phyloP scores from a whole-genome alignment of 108 stramenopile genomes.

The Nitzschia sp. region DNA sequence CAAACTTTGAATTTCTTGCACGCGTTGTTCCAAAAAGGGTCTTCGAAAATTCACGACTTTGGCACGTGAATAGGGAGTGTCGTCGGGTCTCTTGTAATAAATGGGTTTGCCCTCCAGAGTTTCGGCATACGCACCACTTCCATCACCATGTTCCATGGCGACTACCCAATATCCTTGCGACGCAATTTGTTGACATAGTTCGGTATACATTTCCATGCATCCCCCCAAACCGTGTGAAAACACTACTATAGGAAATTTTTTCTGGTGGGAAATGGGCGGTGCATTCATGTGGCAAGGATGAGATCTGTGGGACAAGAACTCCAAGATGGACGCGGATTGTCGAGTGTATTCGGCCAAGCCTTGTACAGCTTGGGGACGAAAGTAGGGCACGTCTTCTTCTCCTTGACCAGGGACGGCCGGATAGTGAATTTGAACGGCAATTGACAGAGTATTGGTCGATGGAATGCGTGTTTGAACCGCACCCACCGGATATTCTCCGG shows the following conservation, averaged over 20 bases:
- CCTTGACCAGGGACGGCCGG: not conserved
- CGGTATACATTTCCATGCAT: conserved; percentile 43
- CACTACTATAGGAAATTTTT: conserved; percentile 41
- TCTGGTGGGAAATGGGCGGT: not conserved
- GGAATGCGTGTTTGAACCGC: conserved; percentile 32
- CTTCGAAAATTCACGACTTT: conserved; percentile 38
- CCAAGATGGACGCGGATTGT: not conserved
- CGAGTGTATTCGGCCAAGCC: conserved; percentile 36
- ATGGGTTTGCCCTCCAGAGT: conserved; percentile 15
- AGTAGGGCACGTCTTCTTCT: conserved; percentile 26
- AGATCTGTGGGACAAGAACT: conserved; percentile 26
- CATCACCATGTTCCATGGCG: conserved; percentile 49
- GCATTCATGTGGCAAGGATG: conserved; percentile 40
- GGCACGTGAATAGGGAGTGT: conserved; percentile 36
- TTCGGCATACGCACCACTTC: conserved; percentile 34
- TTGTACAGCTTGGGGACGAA: conserved; percentile 36
- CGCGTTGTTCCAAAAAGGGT: conserved; percentile 32
- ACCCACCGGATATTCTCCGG: conserved; percentile 24
- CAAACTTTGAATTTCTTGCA: conserved; percentile 11
- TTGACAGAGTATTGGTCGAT: not conserved
- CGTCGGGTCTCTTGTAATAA: conserved; percentile 19
- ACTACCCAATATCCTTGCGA: conserved; percentile 41
- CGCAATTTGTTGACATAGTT: conserved; percentile 42
- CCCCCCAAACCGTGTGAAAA: conserved; percentile 61
- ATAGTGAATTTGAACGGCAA: conserved; percentile 34